phyloP scores from a whole-genome alignment of 257 asterid species.

The Cinchona pubescens region DNA sequence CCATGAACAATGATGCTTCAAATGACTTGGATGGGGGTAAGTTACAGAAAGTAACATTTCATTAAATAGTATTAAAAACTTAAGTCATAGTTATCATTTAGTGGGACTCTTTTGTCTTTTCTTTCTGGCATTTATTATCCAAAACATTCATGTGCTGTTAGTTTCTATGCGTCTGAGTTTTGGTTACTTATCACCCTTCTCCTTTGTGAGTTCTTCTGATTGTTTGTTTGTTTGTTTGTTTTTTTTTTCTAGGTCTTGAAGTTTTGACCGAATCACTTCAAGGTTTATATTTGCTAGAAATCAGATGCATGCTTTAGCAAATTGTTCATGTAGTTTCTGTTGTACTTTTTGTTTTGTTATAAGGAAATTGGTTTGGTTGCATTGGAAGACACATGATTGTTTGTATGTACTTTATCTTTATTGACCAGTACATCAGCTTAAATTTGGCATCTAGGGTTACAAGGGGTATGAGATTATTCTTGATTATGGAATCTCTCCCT shows the following conservation, averaged over 20 bases:
- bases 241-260: background rate
- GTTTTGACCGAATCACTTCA: background rate
- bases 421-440: too few species aligned
- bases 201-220: background rate
- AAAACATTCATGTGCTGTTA: background rate
- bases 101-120: background rate
- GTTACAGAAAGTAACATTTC: background rate
- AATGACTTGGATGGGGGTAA: constrained; percentile 35
- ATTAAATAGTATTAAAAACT: background rate
- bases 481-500: too few species aligned
- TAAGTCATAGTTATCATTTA: too few species aligned
- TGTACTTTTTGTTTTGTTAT: too few species aligned
- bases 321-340: background rate
- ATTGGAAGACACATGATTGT: too few species aligned
- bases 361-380: too few species aligned
- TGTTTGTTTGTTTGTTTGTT: too few species aligned
- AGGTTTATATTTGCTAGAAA: background rate
- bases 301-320: background rate
- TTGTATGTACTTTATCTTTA: too few species aligned
- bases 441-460: too few species aligned
- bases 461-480: too few species aligned
- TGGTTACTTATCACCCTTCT: background rate
- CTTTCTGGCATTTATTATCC: background rate
- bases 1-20: constrained; percentile 23
- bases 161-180: background rate